Evolutionary conservation across 2,329 filamentous ascomycete species (phyloP), one percentile per base, ranked within the genome.

Genomic region (Endoconidiophora polonica): DNA sequence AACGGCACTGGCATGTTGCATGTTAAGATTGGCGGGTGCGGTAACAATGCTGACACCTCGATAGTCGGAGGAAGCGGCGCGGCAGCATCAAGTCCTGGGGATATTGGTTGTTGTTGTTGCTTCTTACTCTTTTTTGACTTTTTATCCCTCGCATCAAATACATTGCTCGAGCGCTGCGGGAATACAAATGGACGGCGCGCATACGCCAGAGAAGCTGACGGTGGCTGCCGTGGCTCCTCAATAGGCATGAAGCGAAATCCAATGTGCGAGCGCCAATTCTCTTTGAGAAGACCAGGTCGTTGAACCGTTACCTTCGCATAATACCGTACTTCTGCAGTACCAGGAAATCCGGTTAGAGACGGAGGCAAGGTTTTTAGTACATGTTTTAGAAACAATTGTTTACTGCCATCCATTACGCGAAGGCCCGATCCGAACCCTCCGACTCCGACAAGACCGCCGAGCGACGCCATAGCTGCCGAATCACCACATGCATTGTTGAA

Each of bases 301-400:
- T 87, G 85, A 4, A 96, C 79, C 0, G 91, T 96, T n/a, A 83
- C 86, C 63, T 98, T 98, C 61, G 96, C 74, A 61, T 85, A 98
- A 65, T 98, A 98, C 57, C 81, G 76, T 54, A 96, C 88, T 64
- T 94, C 87, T 20, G 88, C 90, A 63, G 88, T 79, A 29, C 81
- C 82, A 0, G 86, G 85, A 56, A 91, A 88, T 2, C 86, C 86
- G n/a, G 76, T 84, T 49, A 96, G 68, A 3, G 87, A 93, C 0
- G 91, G 91, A 4, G 91, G 91, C 9, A 98, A 70, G 0, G 88
- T 94, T 57, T 79, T 79, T 60, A 83, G 91, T 55, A 91, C 77
- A 66, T 98, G 91, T 38, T 62, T 62, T 46, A 79, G 71, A 58
- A 74, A 71, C 50, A 80, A 63, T 62, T 81, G 77, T 59, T 73